Percentiles rank a stretch among this genome's conserved stretches.
Conservation (phyloP, 208 protist genomes). For the Trypanosoma conorhini region DNA sequence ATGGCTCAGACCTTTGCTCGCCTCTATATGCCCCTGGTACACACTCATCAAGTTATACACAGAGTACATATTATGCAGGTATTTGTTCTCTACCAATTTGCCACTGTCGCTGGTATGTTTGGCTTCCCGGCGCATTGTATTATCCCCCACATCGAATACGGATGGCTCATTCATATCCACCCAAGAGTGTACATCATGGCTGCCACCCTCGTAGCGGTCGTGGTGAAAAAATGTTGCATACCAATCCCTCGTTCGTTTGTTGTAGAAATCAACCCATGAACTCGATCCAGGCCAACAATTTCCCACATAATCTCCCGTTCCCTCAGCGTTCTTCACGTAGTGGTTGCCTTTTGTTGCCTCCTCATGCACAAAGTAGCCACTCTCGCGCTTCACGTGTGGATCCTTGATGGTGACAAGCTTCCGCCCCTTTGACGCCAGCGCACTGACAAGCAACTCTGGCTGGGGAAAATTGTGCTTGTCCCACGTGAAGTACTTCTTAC, state of each 20-base stretch:
- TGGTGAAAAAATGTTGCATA: conserved; percentile 92
- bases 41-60: conserved; percentile 89
- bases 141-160: conserved; percentile 96
- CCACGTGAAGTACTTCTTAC: conserved; percentile 99
- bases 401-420: conserved; percentile 98
- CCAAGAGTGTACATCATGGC: conserved; percentile 96
- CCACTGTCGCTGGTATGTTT: conserved; percentile 80
- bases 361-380: conserved; percentile 83
- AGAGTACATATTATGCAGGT: conserved; percentile 99
- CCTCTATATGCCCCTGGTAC: conserved; percentile 84
- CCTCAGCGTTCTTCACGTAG: conserved; percentile 88
- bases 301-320: conserved; percentile 89
- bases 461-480: conserved; percentile 95
- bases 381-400: conserved; percentile 97
- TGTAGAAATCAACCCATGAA: conserved; percentile 96
- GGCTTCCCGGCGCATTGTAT: conserved; percentile 94
- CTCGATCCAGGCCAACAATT: conserved; percentile 97
- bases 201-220: conserved; percentile 88
- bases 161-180: conserved; percentile 99
- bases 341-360: conserved; percentile 66
- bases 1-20: conserved; percentile 33
- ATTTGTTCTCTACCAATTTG: conserved; percentile 88
- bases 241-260: conserved; percentile 90
- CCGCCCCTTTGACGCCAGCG: conserved; percentile 90
- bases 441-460: conserved; percentile 85